phyloP scores from a whole-genome alignment of 2,329 filamentous ascomycete genomes.

The Lasiodiplodia gonubiensis region DNA sequence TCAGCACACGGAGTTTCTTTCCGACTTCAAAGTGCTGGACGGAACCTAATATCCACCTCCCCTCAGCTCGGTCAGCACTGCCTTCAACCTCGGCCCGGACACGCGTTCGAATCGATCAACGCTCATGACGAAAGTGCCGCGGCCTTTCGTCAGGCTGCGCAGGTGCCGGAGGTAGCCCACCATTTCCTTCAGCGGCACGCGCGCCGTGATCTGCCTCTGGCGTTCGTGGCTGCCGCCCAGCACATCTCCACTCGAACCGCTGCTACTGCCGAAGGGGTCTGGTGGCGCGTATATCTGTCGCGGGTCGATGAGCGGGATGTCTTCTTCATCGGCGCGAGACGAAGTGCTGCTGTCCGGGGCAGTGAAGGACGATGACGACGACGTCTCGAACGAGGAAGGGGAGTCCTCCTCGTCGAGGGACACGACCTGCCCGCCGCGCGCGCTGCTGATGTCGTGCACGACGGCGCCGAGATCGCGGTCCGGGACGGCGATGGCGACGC shows the following conservation, averaged over 20 bases:
- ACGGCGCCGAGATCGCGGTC: slow-evolving; percentile 81
- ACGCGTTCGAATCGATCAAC: slow-evolving; percentile 75
- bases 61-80: slow-evolving; percentile 50
- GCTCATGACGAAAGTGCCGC: slow-evolving; percentile 77
- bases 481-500: slow-evolving; percentile 82
- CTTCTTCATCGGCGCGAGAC: slow-evolving; percentile 24
- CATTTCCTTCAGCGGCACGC: slow-evolving; percentile 95
- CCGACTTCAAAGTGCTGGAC: background rate
- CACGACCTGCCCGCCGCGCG: slow-evolving; percentile 74
- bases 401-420: slow-evolving; percentile 65
- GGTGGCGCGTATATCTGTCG: slow-evolving; percentile 82
- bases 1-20: background rate
- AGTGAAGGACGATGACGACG: slow-evolving; percentile 21
- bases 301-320: slow-evolving; percentile 65
- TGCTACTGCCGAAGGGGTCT: slow-evolving; percentile 71
- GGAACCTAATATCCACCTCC: slow-evolving; percentile 8
- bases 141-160: slow-evolving; percentile 83
- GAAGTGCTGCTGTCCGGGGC: background rate
- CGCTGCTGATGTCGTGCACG: slow-evolving; percentile 78
- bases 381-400: slow-evolving; percentile 31
- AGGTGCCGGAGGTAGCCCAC: slow-evolving; percentile 91
- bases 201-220: slow-evolving; percentile 72
- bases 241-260: slow-evolving; percentile 28
- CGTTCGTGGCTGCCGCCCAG: slow-evolving; percentile 32
- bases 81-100: slow-evolving; percentile 64